A percentile compares a stretch with the other conserved stretches of the same genome.
Conservation (phyloP, 78 protist genomes). For the Parvularia atlantis region DNA sequence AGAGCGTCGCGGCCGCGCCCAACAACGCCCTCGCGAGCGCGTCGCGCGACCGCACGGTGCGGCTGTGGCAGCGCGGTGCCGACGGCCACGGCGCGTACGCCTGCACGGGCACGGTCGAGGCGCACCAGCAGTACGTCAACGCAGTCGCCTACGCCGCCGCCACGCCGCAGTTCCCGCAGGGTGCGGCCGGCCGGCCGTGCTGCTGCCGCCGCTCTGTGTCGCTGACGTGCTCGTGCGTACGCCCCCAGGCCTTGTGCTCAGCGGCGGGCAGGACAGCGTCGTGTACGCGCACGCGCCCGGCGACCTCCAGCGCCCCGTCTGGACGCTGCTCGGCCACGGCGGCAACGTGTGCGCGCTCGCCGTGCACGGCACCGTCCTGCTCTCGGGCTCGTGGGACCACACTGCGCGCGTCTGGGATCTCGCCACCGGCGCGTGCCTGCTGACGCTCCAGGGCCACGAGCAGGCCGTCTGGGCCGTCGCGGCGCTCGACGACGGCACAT, state of each 20-base stretch:
- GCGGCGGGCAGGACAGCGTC: not conserved
- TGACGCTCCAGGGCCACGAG: constrained; percentile 51
- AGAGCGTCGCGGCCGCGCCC: too few relatives aligned
- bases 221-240: not conserved
- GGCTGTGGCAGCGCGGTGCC: not conserved
- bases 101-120: not conserved
- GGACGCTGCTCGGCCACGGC: not conserved
- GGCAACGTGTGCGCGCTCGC: not conserved
- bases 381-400: constrained; percentile 4
- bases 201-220: not conserved
- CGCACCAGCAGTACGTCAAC: not conserved
- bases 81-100: not conserved
- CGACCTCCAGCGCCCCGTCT: not conserved
- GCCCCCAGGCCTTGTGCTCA: not conserved
- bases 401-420: not conserved
- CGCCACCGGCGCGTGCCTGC: constrained; percentile 22
- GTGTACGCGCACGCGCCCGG: not conserved
- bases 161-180: not conserved
- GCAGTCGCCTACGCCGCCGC: not conserved
- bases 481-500: constrained; percentile 37
- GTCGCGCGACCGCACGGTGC: not conserved
- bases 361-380: not conserved
- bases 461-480: constrained; percentile 57
- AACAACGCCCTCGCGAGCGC: too few relatives aligned
- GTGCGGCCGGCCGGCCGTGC: not conserved